A percentile compares a stretch with the other conserved stretches of the same genome.
Evolutionary conservation across 352 stramenopile genomes (phyloP).

Genomic region (Phytophthora colocasiae): DNA sequence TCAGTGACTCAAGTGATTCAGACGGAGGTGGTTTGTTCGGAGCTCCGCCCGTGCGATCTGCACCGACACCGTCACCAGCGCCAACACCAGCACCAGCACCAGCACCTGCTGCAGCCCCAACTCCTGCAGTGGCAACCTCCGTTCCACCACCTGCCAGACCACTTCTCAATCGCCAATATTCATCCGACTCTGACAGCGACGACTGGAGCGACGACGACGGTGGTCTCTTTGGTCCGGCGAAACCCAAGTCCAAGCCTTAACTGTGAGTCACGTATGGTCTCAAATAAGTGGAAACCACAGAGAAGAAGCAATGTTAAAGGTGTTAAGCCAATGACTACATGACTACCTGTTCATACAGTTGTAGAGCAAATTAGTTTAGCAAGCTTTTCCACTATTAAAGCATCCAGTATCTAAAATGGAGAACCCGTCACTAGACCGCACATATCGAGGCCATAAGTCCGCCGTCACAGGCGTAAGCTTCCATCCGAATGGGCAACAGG

Average conservation of each 20-base stretch:
- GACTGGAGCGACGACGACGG: conserved; percentile 9
- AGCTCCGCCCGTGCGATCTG: conserved; percentile 30
- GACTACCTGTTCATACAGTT: no score
- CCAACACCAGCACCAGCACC: conserved; percentile 6
- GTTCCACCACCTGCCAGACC: conserved; percentile 36
- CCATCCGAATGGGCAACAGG: conserved; percentile 87
- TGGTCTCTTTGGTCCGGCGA: no score
- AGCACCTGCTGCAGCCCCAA: neutral
- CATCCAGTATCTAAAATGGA: conserved; percentile 30
- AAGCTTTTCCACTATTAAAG: no score
- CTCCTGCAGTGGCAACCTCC: neutral
- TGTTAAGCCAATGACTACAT: no score
- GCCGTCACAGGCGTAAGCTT: conserved; percentile 83
- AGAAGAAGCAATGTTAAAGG: no score
- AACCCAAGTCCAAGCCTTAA: no score
- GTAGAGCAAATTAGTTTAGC: no score
- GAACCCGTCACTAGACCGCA: conserved; percentile 88
- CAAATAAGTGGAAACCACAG: no score
- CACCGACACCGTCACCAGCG: conserved; percentile 10
- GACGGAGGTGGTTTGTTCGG: conserved; percentile 71
- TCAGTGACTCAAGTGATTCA: conserved; percentile 72
- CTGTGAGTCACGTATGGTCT: no score
- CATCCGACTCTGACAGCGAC: conserved; percentile 46
- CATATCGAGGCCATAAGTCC: conserved; percentile 87
- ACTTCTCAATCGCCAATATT: conserved; percentile 54